phyloP scores from a whole-genome alignment of 2,329 filamentous ascomycete species.

The Aspergillus ibericus region DNA sequence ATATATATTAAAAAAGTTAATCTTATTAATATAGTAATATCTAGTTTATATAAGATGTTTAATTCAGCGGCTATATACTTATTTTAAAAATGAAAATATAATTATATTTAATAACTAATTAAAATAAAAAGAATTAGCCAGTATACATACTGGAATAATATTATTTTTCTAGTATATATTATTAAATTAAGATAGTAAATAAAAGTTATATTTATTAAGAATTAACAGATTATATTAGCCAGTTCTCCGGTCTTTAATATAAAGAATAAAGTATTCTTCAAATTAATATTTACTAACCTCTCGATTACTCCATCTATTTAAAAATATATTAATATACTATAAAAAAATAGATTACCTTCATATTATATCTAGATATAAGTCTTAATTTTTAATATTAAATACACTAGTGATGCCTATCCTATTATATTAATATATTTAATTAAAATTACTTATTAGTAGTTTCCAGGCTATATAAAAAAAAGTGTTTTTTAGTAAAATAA shows the following conservation, averaged over 20 bases:
- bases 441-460: constrained; percentile 15
- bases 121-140: constrained; percentile 37
- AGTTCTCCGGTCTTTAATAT: constrained; percentile 25
- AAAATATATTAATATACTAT: constrained; percentile 20
- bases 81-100: constrained; percentile 40
- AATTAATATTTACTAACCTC: constrained; percentile 36
- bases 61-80: constrained; percentile 24
- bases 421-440: constrained; percentile 14
- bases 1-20: constrained; percentile 9
- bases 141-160: constrained; percentile 42
- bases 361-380: constrained; percentile 12
- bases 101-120: constrained; percentile 43
- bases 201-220: constrained; percentile 39
- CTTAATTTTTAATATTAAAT: constrained; percentile 17
- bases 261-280: constrained; percentile 34
- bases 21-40: constrained; percentile 29
- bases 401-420: constrained; percentile 10
- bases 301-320: constrained; percentile 39
- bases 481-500: background rate
- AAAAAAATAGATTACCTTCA: constrained; percentile 3
- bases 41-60: constrained; percentile 27
- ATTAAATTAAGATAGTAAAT: constrained; percentile 38
- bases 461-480: constrained; percentile 15
- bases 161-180: constrained; percentile 36
- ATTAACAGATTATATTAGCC: constrained; percentile 39